Evolutionary conservation across 192 early-diverging fungal species (phyloP), one percentile per base, ranked within the genome.

Genomic region (Allomyces arbusculus): DNA sequence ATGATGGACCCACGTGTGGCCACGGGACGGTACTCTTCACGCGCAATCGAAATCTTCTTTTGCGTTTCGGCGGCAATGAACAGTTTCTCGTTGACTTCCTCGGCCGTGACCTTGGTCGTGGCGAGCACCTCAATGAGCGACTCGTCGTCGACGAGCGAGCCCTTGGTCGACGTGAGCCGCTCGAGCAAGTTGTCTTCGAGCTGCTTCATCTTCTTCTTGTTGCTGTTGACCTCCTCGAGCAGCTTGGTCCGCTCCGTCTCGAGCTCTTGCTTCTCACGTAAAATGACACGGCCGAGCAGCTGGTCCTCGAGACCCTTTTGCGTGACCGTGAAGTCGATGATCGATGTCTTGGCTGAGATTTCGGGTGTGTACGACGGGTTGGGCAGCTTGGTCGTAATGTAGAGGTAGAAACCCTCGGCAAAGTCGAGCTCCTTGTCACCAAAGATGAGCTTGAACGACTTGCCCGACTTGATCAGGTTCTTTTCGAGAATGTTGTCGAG

Each of bases 201-300:
- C 67, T 84, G 78, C 70, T 84, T 84, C 83, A 84, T 84, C 66
- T 82, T 84, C 63, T 77, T 70, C 70, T 84, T 84, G 75, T 84
- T 84, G 45, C 73, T 68, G 69, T 84, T 84, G 20, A 84, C 82
- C 58, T 84, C 83, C 64, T 84, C 83, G 62, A 84, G 69, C 26
- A 84, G 76, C 62, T 84, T 84, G 4, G 83, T 74, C 62, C 83
- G 66, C 64, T 84, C 83, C 4, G 78, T 84, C 72, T 84, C 83
- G 12, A 84, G 75, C 67, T 84, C 83, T 71, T 84, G 83, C 71
- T 84, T 84, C 66, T 84, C 83, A 8, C 78, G 69, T 77, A 83
- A 80, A 65, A 84, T 84, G 14, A 84, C 83, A 58, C 83, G 76
- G 61, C 83, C 83, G 1, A 84, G 73, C 14, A 84, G 71, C 65